These are phyloP conservation scores for Alopecurus myosuroides DNA, from an alignment of 176 grass and related monocot genomes.

Conservation along the genomic window DNA sequence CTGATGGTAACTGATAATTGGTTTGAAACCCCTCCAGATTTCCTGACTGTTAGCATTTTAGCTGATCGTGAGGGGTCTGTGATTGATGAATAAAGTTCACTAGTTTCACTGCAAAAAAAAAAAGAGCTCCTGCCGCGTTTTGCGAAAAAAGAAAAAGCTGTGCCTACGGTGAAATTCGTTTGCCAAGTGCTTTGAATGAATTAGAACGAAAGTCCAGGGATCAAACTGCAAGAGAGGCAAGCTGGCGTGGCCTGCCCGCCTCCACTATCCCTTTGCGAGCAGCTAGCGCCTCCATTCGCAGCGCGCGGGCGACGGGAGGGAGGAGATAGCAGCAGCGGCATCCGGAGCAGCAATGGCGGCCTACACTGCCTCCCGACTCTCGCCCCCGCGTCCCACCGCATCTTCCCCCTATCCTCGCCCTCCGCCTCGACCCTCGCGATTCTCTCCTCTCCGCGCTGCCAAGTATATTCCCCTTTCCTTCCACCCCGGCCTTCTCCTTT, in stretches of 20 bases:
- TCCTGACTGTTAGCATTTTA: too few relatives aligned
- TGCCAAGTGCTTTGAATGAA: background rate
- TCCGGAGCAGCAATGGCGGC: constrained; percentile 27
- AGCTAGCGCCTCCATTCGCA: constrained; percentile 1
- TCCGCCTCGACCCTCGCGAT: background rate
- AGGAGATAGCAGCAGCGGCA: constrained; percentile 14
- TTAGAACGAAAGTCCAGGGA: background rate
- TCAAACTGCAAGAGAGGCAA: background rate
- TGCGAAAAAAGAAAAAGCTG: too few relatives aligned
- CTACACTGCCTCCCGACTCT: constrained; percentile 30
- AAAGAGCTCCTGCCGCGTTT: too few relatives aligned
- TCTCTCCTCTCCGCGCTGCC: constrained; percentile 32
- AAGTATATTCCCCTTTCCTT: constrained; percentile 22
- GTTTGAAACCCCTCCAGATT: too few relatives aligned
- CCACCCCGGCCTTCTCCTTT: background rate
- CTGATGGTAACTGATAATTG: too few relatives aligned
- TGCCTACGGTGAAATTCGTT: too few relatives aligned
- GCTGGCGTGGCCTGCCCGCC: constrained; percentile 24
- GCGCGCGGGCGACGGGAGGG: constrained; percentile 15
- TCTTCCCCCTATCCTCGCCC: background rate
- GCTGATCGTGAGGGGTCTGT: too few relatives aligned
- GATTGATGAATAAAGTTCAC: too few relatives aligned
- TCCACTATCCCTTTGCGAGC: constrained; percentile 21
- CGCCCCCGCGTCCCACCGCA: background rate
- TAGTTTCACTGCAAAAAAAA: too few relatives aligned